Percentiles rank a stretch among this genome's conserved stretches.
Conservation (phyloP, 345 rosid species). For the Isatis tinctoria region DNA sequence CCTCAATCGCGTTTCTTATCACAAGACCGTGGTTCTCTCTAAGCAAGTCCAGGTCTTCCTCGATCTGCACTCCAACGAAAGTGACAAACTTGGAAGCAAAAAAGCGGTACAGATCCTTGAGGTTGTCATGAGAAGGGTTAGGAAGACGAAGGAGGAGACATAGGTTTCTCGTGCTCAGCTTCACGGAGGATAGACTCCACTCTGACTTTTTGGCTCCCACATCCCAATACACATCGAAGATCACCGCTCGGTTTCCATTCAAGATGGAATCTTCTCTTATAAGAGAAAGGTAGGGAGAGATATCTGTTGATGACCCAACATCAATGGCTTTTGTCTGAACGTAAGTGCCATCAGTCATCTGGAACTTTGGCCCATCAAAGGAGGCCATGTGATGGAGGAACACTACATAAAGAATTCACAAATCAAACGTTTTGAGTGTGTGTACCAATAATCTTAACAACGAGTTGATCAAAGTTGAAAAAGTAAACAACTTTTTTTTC, state of each 20-base stretch:
- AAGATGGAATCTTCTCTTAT: conserved; percentile 24
- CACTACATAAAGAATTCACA: background rate
- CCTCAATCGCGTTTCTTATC: conserved; percentile 17
- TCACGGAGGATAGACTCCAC: conserved; percentile 26
- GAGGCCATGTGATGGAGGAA: conserved; percentile 12
- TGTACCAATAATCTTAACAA: background rate
- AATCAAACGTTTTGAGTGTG: background rate
- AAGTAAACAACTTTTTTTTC: background rate
- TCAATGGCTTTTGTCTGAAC: conserved; percentile 28
- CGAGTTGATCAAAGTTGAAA: background rate
- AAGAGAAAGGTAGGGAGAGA: conserved; percentile 26
- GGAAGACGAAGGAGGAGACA: conserved; percentile 25
- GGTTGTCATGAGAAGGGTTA: conserved; percentile 16
- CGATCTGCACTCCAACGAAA: conserved; percentile 29
- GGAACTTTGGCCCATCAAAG: conserved; percentile 29
- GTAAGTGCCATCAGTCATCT: conserved; percentile 29
- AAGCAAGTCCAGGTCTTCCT: conserved; percentile 27
- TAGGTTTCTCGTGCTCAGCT: conserved; percentile 25
- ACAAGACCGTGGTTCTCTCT: conserved; percentile 27
- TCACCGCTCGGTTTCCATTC: conserved; percentile 15
- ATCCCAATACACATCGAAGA: conserved; percentile 27
- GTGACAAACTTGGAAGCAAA: conserved; percentile 32
- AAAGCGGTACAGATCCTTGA: conserved; percentile 26
- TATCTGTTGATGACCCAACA: conserved; percentile 21
- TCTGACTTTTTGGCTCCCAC: background rate